Evolutionary conservation across 2,329 filamentous ascomycete genomes (phyloP).

Genomic region (Cladosporium austrohemisphaericum): DNA sequence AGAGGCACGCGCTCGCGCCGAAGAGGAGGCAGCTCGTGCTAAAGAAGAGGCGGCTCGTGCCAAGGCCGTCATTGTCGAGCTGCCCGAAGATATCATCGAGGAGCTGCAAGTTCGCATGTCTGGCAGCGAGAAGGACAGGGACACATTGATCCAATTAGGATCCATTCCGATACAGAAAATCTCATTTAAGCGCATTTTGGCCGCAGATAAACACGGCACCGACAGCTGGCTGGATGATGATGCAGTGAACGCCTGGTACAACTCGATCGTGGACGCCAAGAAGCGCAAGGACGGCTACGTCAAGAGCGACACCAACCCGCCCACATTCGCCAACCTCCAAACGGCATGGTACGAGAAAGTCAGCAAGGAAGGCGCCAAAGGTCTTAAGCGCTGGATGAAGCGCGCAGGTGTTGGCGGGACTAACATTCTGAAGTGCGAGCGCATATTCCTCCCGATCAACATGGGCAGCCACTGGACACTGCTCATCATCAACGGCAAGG

Average conservation of each 20-base stretch:
- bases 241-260: slow-evolving; percentile 64
- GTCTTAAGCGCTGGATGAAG: slow-evolving; percentile 55
- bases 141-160: not conserved
- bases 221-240: slow-evolving; percentile 71
- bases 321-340: slow-evolving; percentile 60
- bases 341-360: slow-evolving; percentile 63
- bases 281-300: slow-evolving; percentile 53
- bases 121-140: not conserved
- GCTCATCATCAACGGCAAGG: slow-evolving; percentile 60
- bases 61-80: not conserved
- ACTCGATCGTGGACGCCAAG: slow-evolving; percentile 54
- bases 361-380: slow-evolving; percentile 40
- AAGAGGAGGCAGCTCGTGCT: not conserved
- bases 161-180: not conserved
- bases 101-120: not conserved
- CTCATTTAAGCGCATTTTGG: slow-evolving; percentile 10
- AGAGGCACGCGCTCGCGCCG: slow-evolving; percentile 3
- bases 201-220: not conserved
- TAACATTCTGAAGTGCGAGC: slow-evolving; percentile 63
- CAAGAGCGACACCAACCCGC: slow-evolving; percentile 46
- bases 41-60: slow-evolving; percentile 5
- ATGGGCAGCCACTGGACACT: slow-evolving; percentile 66
- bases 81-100: not conserved
- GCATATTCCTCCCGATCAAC: slow-evolving; percentile 64
- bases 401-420: slow-evolving; percentile 55